Evolutionary conservation across 208 protist genomes (phyloP).

Genomic region (Acanthamoeba castellanii): DNA sequence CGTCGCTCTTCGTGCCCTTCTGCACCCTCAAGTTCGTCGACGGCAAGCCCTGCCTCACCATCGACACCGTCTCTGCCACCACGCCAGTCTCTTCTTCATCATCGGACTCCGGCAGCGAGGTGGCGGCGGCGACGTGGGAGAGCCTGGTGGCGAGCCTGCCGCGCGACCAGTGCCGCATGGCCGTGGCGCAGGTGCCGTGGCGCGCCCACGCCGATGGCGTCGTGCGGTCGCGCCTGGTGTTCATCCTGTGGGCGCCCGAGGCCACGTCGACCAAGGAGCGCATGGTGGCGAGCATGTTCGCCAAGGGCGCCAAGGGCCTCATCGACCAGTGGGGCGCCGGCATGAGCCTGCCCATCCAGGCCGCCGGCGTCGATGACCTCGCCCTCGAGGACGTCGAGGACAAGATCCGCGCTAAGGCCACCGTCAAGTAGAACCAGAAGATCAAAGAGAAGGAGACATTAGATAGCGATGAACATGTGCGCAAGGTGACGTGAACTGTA

Average conservation of each 20-base stretch:
- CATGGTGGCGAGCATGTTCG: constrained; percentile 41
- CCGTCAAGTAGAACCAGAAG: no score
- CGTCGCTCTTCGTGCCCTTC: neutral
- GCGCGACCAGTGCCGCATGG: constrained; percentile 4
- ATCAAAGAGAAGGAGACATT: no score
- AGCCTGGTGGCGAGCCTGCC: neutral
- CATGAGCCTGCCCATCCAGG: no score
- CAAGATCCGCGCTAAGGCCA: no score
- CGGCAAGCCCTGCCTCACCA: neutral
- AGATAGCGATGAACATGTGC: no score
- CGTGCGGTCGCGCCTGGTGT: neutral
- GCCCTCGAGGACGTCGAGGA: no score
- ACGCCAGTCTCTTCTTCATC: neutral
- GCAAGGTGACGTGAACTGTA: no score
- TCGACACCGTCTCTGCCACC: neutral
- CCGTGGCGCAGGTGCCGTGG: neutral
- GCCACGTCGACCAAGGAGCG: constrained; percentile 22
- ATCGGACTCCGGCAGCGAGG: neutral
- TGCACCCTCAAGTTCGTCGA: neutral
- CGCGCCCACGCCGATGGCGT: neutral
- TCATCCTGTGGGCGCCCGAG: constrained; percentile 19
- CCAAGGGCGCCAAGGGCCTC: neutral
- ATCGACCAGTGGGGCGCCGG: neutral
- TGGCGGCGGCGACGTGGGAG: neutral
- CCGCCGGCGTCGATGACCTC: no score